A percentile compares a stretch with the other conserved stretches of the same genome.
Conservation (phyloP, 768 basidiomycete species). For the Fibroporia radiculosa region DNA sequence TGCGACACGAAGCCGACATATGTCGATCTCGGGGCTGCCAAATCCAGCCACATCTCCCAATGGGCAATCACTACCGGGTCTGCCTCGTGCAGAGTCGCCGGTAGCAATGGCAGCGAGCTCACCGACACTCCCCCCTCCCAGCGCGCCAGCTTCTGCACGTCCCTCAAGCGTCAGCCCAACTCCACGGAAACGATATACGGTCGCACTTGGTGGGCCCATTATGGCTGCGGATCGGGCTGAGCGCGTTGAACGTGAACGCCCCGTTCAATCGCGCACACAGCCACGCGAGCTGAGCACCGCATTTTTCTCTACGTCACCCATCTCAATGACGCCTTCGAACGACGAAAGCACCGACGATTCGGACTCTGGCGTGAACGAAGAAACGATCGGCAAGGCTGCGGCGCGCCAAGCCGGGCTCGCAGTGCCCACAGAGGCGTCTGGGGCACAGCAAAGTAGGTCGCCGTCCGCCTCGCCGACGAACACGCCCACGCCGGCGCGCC, state of each 20-base stretch:
- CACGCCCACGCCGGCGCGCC: conserved; percentile 21
- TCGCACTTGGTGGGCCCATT: conserved; percentile 73
- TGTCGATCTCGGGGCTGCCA: conserved; percentile 45
- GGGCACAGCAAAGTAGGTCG: conserved; percentile 12
- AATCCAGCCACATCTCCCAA: conserved; percentile 10
- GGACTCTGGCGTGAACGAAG: conserved; percentile 35
- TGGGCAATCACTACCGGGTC: conserved; percentile 15
- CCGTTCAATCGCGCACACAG: conserved; percentile 14
- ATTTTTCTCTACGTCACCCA: conserved; percentile 34
- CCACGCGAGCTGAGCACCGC: conserved; percentile 32
- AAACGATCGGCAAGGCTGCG: conserved; percentile 53
- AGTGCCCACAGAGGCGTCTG: conserved; percentile 21
- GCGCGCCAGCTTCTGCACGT: conserved; percentile 31
- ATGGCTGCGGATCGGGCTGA: conserved; percentile 26
- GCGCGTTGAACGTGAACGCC: conserved; percentile 21
- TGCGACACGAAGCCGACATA: conserved; percentile 27
- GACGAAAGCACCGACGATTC: conserved; percentile 26
- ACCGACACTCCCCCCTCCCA: conserved; percentile 32
- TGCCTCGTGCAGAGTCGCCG: conserved; percentile 13
- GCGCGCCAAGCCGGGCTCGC: conserved; percentile 22
- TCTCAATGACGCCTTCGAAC: conserved; percentile 14
- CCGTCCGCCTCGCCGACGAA: conserved; percentile 18
- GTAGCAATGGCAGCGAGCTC: conserved; percentile 14
- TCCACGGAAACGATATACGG: conserved; percentile 73
- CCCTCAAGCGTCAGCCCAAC: conserved; percentile 60